Evolutionary conservation across 164 flowering plant species (phyloP), one percentile per base, ranked within the genome.

Genomic region (Pachysandra terminalis): DNA sequence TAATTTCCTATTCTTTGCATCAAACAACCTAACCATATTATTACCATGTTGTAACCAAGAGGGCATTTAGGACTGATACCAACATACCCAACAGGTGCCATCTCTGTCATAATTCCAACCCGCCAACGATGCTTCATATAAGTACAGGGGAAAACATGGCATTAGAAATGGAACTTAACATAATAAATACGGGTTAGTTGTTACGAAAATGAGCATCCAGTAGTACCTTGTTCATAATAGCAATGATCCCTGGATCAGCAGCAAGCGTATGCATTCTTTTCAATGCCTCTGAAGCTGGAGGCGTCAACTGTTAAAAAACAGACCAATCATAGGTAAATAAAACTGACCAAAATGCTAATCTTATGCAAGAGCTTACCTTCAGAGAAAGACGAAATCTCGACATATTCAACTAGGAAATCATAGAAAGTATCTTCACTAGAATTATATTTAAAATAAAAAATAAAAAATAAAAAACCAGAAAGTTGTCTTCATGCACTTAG

Each of bases 21-120:
- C 21, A 63, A 61, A 26, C 19, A 32, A 16, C 19, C 1, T 49
- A 64, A 56, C 67, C n/a, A 26, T 22, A 70, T 19, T 23, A 3
- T 48, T 79, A 95, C 99, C 95, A 86, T 92, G 80, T 96, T 96
- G 65, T 82, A 81, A 68, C 99, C 99, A 68, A 96, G 96, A 75
- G 92, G 59, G 71, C 99, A 96, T 77, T 83, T 83, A 19, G 99
- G 95, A 71, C 93, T 90, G 24, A 96, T 75, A 62, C 99, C 99
- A 74, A 95, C 99, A 83, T 89, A 87, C 65, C 99, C 99, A 69
- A 81, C 86, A 37, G 99, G 99, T 21, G 98, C 98, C 95, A 95
- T 75, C 87, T 95, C 99, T 19, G 95, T 86, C 98, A 95, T 88
- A 66, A 92, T 85, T 73, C 96, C 97, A 58, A 95, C 93, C 49